Evolutionary conservation across 2,329 filamentous ascomycete species (phyloP), one percentile per base, ranked within the genome.

Genomic region (Botryotinia calthae): DNA sequence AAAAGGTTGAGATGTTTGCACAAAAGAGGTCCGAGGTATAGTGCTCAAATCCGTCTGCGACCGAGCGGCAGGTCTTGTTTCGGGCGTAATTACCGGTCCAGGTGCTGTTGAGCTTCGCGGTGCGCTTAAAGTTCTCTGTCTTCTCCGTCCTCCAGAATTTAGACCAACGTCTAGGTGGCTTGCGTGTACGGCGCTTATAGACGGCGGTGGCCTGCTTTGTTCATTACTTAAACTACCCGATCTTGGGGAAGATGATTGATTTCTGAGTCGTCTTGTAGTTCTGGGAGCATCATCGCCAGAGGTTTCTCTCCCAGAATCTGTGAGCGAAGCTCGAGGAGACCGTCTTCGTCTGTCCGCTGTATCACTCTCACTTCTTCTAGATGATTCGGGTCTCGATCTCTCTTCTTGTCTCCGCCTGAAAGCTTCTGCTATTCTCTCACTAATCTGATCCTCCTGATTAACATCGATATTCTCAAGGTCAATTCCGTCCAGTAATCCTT

Each of bases 401-500:
- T 90, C 89, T 61, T 86, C 87, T 79, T 97, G 93, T 44, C 93
- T 87, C 74, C 93, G 87, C 73, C 93, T 86, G 79, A 97, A 97
- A 2, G 94, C 94, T 79, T 97, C 93, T 2, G 94, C 95, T 77
- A 98, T 97, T 73, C 92, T 90, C 79, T 95, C 92, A 76, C 93
- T 97, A 25, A 98, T 89, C 79, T 97, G 93, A 79, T 98, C 94
- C 80, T 98, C 94, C 78, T 94, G 93, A 66, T 85, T 89, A 25
- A 94, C 86, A 75, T 95, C 94, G 71, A 98, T 90, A 76, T 95
- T 95, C 78, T 96, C 93, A 72, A 98, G 84, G 80, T 98, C 95
- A 64, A 98, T 89, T 28, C 94, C 95, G 78, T 98, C 93, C 48
- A 97, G 82, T 31, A 98, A 83, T 0, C 95, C 94, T 79, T 97